Evolutionary conservation across 768 basidiomycete species (phyloP).

Genomic region (Podaxis carcinomalis): DNA sequence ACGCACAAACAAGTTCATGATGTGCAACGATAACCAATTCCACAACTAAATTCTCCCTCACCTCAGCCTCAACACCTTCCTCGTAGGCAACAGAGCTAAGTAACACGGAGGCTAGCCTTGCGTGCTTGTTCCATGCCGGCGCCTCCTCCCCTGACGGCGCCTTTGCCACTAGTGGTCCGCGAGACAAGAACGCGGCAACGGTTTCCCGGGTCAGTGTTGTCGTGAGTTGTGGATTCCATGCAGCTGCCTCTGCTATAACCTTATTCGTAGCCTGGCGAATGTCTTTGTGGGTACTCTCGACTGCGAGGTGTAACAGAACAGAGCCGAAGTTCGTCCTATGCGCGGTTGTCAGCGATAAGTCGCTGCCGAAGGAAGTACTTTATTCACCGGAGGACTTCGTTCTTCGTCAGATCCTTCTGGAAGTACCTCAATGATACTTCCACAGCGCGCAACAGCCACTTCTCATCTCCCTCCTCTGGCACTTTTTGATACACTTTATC

Average conservation of each 20-base stretch:
- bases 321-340: constrained; percentile 59
- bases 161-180: constrained; percentile 24
- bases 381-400: constrained; percentile 48
- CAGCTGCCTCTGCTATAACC: constrained; percentile 35
- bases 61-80: constrained; percentile 33
- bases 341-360: not conserved
- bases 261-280: constrained; percentile 45
- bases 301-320: constrained; percentile 63
- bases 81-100: constrained; percentile 45
- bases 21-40: constrained; percentile 68
- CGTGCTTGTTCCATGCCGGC: constrained; percentile 42
- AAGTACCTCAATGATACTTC: constrained; percentile 47
- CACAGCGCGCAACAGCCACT: constrained; percentile 71
- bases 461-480: constrained; percentile 54
- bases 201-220: constrained; percentile 59
- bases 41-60: constrained; percentile 44
- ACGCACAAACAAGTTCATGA: constrained; percentile 62
- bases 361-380: not conserved
- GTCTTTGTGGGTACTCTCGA: constrained; percentile 52
- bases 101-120: constrained; percentile 49
- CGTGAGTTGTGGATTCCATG: constrained; percentile 41
- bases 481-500: constrained; percentile 84
- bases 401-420: constrained; percentile 46
- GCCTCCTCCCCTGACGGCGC: constrained; percentile 22
- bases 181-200: constrained; percentile 41